A percentile compares a stretch with the other conserved stretches of the same genome.
These are phyloP conservation scores for Chamaenerion angustifolium DNA, from an alignment of 345 rosid genomes.

Conservation along the genomic window DNA sequence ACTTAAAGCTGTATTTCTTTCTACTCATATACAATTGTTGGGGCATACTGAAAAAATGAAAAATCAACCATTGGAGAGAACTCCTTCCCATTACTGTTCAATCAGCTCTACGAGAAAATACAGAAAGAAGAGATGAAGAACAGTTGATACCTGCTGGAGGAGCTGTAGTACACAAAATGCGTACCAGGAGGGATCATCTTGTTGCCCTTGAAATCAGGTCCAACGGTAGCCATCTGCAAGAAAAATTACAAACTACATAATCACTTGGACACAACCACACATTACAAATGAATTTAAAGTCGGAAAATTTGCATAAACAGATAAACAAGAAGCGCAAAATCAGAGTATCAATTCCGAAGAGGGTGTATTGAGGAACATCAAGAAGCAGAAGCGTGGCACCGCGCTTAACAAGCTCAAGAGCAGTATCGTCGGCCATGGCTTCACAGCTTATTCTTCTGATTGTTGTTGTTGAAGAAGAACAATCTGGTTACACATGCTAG, in stretches of 20 bases:
- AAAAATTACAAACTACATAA: neutral
- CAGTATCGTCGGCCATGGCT: slow-evolving; percentile 58
- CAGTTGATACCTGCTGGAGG: slow-evolving; percentile 42
- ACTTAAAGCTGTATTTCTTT: neutral
- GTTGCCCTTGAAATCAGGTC: slow-evolving; percentile 69
- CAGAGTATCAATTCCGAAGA: slow-evolving; percentile 78
- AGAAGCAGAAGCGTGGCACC: slow-evolving; percentile 76
- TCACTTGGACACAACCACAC: neutral
- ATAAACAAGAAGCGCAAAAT: slow-evolving; percentile 10
- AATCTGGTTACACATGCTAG: too few species aligned
- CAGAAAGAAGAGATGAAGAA: neutral
- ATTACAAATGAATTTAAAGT: neutral
- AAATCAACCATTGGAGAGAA: slow-evolving; percentile 75
- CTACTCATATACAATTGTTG: slow-evolving; percentile 62
- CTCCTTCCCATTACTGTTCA: slow-evolving; percentile 30
- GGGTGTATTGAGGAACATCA: slow-evolving; percentile 75
- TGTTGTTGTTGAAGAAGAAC: neutral
- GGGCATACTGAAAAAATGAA: slow-evolving; percentile 56
- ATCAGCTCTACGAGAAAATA: neutral
- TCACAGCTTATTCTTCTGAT: neutral
- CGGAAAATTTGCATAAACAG: neutral
- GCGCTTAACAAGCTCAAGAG: slow-evolving; percentile 56
- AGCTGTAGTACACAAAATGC: slow-evolving; percentile 72
- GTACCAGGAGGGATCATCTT: slow-evolving; percentile 96
- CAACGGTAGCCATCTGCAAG: slow-evolving; percentile 53